Evolutionary conservation across 371 early-diverging fungal genomes (phyloP).

Genomic region (Chytridiales sp.): DNA sequence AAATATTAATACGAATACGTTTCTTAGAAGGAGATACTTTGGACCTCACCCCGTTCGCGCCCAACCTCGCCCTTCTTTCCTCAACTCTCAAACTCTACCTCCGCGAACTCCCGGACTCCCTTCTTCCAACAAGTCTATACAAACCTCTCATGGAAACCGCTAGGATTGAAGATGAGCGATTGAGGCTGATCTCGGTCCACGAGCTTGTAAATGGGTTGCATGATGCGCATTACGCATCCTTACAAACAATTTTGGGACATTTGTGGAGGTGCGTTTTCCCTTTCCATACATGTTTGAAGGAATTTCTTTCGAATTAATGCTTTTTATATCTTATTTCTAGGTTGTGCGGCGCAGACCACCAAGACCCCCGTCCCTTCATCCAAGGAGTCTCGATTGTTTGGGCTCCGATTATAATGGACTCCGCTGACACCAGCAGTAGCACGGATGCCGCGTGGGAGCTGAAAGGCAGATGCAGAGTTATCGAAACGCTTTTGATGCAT

Average conservation of each 20-base stretch:
- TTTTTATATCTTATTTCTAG: conserved; percentile 36
- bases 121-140: conserved; percentile 65
- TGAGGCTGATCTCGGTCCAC: conserved; percentile 61
- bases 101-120: conserved; percentile 82
- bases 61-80: conserved; percentile 76
- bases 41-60: conserved; percentile 56
- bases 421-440: conserved; percentile 25
- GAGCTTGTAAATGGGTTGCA: conserved; percentile 65
- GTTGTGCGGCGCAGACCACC: conserved; percentile 73
- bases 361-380: conserved; percentile 78
- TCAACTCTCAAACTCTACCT: conserved; percentile 85
- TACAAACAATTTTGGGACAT: conserved; percentile 70
- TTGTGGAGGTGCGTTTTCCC: conserved; percentile 51
- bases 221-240: conserved; percentile 71
- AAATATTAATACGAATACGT: neutral
- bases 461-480: conserved; percentile 32
- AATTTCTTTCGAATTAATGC: no score
- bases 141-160: conserved; percentile 65
- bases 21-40: conserved; percentile 43
- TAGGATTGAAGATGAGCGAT: conserved; percentile 59
- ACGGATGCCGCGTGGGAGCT: conserved; percentile 38
- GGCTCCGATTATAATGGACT: conserved; percentile 79
- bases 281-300: neutral
- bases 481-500: conserved; percentile 35
- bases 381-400: conserved; percentile 73